Evolutionary conservation across 2,329 filamentous ascomycete species (phyloP), one percentile per base, ranked within the genome.

Genomic region (Blastomyces silverae): DNA sequence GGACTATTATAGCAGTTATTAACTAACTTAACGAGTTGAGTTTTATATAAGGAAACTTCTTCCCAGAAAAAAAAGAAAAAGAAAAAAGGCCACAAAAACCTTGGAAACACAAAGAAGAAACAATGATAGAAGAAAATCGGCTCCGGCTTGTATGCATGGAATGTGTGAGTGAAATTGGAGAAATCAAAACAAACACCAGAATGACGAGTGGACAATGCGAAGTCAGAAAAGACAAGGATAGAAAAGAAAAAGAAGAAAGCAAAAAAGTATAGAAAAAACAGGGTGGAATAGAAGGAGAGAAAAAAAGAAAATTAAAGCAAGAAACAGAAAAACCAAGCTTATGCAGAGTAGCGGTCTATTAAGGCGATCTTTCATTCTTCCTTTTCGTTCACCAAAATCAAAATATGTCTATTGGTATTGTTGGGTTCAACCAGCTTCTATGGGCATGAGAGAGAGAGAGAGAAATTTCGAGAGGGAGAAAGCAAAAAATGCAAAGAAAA

Each of bases 201-300:
- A 61, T 13, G 8, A 22, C 13, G 37, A 13, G 20, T n/a, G 17
- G 46, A 62, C 6, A 46, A n/a, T 22, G 42, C 25, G 10, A 20
- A 22, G 15, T 6, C 25, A 28, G 22, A 39, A 42, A 59, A 59
- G 42, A 44, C 39, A 39, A 13, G 22, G 17, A 59, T 17, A 20
- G 44, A 37, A 37, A 46, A 20, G 44, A 37, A 37, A 46, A 28
- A 64, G 58, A 60, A 11, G 34, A 39, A 64, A 39, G 8, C 42
- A 50, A 64, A 52, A 62, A 34, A 22, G 5, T 5, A 8, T 13
- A 20, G 28, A 39, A 52, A 37, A 39, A 61, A 31, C 17, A 20
- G 39, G 20, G 31, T 52, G 42, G 42, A 62, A 59, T 55, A n/a
- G 2, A 39, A 8, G 37, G 37, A 10, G 37, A 39, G 59, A 10